These are phyloP conservation scores for Leccinum colubrinum DNA, from an alignment of 1,284 basidiomycete species.

Conservation along the genomic window DNA sequence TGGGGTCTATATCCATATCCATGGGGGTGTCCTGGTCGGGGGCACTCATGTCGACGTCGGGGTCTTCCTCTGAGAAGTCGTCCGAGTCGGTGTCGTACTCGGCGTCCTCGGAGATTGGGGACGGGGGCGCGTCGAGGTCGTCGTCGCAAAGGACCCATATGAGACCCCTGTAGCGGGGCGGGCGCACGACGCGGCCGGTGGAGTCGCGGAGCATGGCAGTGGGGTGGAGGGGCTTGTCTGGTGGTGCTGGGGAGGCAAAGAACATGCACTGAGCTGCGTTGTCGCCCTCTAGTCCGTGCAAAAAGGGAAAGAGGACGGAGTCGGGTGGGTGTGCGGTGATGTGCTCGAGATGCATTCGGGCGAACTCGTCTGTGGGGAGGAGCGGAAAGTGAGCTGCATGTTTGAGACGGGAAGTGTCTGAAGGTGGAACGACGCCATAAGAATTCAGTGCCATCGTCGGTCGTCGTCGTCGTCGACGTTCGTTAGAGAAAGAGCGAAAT, in stretches of 20 bases:
- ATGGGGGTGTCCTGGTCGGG: conserved; percentile 22
- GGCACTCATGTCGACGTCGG: conserved; percentile 32
- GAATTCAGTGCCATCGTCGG: conserved; percentile 15
- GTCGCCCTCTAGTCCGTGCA: conserved; percentile 79
- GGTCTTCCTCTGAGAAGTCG: conserved; percentile 15
- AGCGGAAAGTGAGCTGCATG: conserved; percentile 23
- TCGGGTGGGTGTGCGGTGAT: conserved; percentile 70
- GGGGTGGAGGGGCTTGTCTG: conserved; percentile 15
- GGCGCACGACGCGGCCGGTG: conserved; percentile 25
- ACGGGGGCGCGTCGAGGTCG: conserved; percentile 40
- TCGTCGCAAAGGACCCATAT: conserved; percentile 75
- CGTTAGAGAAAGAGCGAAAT: neutral
- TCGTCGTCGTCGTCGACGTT: conserved; percentile 3
- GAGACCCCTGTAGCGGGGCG: conserved; percentile 59
- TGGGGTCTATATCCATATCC: conserved; percentile 24
- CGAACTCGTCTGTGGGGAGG: conserved; percentile 56
- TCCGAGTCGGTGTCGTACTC: too few relatives aligned
- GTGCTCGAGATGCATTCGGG: conserved; percentile 60
- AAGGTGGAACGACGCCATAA: conserved; percentile 39
- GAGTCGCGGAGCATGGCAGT: conserved; percentile 27
- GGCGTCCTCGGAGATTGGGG: conserved; percentile 27
- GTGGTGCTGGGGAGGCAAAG: conserved; percentile 47
- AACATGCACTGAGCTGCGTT: conserved; percentile 77
- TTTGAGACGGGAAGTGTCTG: conserved; percentile 24
- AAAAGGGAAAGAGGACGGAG: conserved; percentile 77